phyloP scores from a whole-genome alignment of 495 filamentous ascomycete species.

The Aspergillus sclerotiicarbonarius region DNA sequence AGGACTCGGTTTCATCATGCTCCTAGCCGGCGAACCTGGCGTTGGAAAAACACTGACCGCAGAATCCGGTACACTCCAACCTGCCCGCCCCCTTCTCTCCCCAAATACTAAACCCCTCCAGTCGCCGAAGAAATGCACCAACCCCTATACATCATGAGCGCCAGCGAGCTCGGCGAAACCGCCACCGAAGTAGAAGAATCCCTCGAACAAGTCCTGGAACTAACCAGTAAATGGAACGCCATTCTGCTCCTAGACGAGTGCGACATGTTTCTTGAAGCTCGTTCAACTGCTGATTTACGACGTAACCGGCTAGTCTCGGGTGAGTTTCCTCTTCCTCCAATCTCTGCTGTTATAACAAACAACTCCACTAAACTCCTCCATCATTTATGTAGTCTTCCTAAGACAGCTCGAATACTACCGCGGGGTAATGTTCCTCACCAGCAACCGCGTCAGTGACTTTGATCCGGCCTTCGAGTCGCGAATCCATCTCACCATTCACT shows the following conservation, averaged over 20 bases:
- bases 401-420: conserved; percentile 54
- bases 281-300: conserved; percentile 33
- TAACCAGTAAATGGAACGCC: conserved; percentile 25
- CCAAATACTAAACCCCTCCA: not conserved
- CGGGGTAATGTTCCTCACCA: conserved; percentile 31
- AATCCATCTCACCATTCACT: conserved; percentile 40
- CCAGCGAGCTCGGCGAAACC: not conserved
- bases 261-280: conserved; percentile 64
- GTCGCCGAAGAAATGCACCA: conserved; percentile 23
- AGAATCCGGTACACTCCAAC: conserved; percentile 13
- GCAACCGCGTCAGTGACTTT: conserved; percentile 20
- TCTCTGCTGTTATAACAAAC: not conserved
- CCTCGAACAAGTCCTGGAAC: conserved; percentile 1
- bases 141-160: conserved; percentile 21
- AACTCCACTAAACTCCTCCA: not conserved
- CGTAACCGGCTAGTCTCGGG: conserved; percentile 12
- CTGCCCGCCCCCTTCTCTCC: no score
- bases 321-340: not conserved
- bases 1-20: conserved; percentile 9
- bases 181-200: not conserved
- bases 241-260: conserved; percentile 63
- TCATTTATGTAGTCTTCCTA: conserved; percentile 41
- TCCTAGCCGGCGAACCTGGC: conserved; percentile 21
- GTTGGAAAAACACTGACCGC: conserved; percentile 31
- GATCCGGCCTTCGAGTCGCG: conserved; percentile 51